A percentile compares a stretch with the other conserved stretches of the same genome.
These are phyloP conservation scores for Acanthamoeba lenticulata DNA, from an alignment of 208 protist species.

Conservation along the genomic window DNA sequence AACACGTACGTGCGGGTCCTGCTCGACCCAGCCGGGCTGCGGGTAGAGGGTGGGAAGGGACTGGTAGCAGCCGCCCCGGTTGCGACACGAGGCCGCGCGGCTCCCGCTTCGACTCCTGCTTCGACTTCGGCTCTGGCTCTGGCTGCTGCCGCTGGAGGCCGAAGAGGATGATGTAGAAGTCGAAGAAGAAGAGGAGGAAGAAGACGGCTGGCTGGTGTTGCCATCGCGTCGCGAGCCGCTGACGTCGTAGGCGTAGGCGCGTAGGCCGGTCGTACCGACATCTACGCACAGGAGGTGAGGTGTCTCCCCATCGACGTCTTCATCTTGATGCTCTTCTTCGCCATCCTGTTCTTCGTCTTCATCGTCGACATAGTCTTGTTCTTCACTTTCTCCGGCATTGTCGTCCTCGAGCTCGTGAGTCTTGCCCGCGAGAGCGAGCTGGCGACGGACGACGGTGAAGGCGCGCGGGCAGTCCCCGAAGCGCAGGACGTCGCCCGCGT, in stretches of 20 bases:
- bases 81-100: background rate
- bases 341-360: background rate
- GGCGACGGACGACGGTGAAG: background rate
- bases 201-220: no score
- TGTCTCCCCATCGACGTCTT: conserved; percentile 33
- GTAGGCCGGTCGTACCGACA: conserved; percentile 57
- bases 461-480: conserved; percentile 12
- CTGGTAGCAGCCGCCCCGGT: conserved; percentile 46
- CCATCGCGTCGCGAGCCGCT: background rate
- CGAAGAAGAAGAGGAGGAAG: no score
- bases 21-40: conserved; percentile 56
- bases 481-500: background rate
- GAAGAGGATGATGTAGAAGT: no score
- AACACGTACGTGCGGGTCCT: conserved; percentile 61
- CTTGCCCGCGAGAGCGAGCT: no score
- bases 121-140: background rate
- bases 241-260: conserved; percentile 50
- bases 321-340: background rate
- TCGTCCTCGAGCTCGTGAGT: no score
- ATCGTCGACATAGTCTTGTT: no score
- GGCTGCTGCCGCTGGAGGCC: background rate
- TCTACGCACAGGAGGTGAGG: conserved; percentile 52
- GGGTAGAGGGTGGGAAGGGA: conserved; percentile 57
- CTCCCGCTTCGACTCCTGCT: background rate
- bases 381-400: no score